A percentile compares a stretch with the other conserved stretches of the same genome.
phyloP scores from a whole-genome alignment of 2,329 filamentous ascomycete species.

The Fusarium poae region DNA sequence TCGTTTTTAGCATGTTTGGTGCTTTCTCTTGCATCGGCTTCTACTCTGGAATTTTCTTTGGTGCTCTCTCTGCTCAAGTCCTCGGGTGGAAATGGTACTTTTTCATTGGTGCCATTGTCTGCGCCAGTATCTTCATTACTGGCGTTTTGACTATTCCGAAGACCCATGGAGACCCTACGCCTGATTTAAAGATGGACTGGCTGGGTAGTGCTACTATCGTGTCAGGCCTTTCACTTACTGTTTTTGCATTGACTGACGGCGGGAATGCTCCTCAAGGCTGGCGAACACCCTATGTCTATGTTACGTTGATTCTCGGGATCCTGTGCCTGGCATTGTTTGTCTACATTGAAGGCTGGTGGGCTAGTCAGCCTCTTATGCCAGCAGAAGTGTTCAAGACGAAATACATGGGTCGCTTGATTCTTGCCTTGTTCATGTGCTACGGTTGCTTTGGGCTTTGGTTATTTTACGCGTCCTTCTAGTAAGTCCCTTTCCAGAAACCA shows the following conservation, averaged over 20 bases:
- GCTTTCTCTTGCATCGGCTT: conserved; percentile 71
- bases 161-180: conserved; percentile 46
- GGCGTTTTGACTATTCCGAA: conserved; percentile 57
- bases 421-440: conserved; percentile 74
- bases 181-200: conserved; percentile 73
- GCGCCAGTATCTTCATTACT: conserved; percentile 60
- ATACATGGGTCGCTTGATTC: conserved; percentile 73
- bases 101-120: conserved; percentile 68
- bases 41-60: conserved; percentile 76
- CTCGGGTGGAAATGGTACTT: conserved; percentile 78
- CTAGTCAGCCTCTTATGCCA: conserved; percentile 76
- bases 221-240: conserved; percentile 74
- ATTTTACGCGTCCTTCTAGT: conserved; percentile 78
- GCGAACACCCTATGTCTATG: conserved; percentile 78
- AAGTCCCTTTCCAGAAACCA: conserved; percentile 26
- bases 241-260: conserved; percentile 81
- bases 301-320: conserved; percentile 73
- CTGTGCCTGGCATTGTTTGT: conserved; percentile 70
- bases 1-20: conserved; percentile 72
- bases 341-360: conserved; percentile 80
- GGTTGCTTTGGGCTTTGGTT: conserved; percentile 77
- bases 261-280: conserved; percentile 77
- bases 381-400: conserved; percentile 76
- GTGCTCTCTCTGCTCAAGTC: conserved; percentile 72
- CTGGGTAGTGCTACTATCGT: conserved; percentile 71